These are phyloP conservation scores for Phytophthora europaea DNA, from an alignment of 352 stramenopile genomes.

Conservation along the genomic window DNA sequence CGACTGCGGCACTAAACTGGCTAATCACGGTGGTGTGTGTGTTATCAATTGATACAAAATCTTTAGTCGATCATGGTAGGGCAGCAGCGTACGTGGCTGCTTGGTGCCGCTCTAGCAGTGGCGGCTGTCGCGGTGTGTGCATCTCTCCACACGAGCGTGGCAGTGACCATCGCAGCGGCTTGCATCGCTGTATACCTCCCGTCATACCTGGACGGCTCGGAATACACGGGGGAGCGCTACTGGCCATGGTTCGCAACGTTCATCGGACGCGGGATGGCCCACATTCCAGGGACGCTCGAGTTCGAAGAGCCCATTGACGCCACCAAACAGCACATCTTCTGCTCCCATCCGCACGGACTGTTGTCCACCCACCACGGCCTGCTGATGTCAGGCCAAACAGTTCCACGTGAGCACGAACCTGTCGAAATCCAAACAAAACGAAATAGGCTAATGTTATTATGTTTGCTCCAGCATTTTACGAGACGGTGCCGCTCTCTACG, in stretches of 20 bases:
- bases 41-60: not conserved
- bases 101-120: constrained; percentile 41
- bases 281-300: constrained; percentile 68
- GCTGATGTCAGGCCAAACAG: constrained; percentile 66
- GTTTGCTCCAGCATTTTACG: constrained; percentile 66
- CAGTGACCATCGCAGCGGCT: constrained; percentile 27
- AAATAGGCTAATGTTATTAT: constrained; percentile 1
- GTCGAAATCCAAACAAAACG: not conserved
- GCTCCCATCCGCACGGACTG: constrained; percentile 80
- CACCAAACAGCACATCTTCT: constrained; percentile 81
- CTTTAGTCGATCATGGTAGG: constrained; percentile 16
- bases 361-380: constrained; percentile 77
- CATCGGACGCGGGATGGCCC: constrained; percentile 39
- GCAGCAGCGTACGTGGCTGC: constrained; percentile 39
- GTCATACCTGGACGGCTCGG: constrained; percentile 66
- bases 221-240: constrained; percentile 66
- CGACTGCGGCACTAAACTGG: constrained; percentile 18
- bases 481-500: constrained; percentile 68
- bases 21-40: not conserved
- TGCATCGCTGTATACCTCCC: constrained; percentile 58
- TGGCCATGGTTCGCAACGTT: constrained; percentile 68
- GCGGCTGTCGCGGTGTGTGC: constrained; percentile 44
- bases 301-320: constrained; percentile 75
- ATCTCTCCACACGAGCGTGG: constrained; percentile 29
- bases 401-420: constrained; percentile 52